Conservation (phyloP, 2,329 filamentous ascomycete species). For the Alternaria panax region DNA sequence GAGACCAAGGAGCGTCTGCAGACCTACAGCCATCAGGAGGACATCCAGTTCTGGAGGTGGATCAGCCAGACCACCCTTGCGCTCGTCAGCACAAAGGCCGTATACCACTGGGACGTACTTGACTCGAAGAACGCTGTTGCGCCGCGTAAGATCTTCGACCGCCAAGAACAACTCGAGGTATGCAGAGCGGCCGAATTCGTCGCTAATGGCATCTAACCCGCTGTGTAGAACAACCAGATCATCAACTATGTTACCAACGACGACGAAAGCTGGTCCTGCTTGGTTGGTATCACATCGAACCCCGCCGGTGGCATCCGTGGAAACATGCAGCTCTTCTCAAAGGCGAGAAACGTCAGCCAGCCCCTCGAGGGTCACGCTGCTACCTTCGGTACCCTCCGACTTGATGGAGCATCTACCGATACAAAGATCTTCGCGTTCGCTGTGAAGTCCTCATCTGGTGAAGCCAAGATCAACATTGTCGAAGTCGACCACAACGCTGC, state of each 20-base stretch:
- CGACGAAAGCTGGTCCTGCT: slow-evolving; percentile 97
- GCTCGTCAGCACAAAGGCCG: slow-evolving; percentile 85
- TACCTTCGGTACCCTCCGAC: slow-evolving; percentile 85
- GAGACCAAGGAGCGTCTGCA: slow-evolving; percentile 94
- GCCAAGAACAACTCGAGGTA: slow-evolving; percentile 87
- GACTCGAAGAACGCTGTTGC: slow-evolving; percentile 80
- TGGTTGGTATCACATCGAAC: slow-evolving; percentile 94
- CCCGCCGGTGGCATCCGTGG: slow-evolving; percentile 93
- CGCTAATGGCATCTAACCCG: slow-evolving; percentile 18
- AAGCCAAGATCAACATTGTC: slow-evolving; percentile 93
- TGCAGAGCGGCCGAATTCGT: slow-evolving; percentile 45
- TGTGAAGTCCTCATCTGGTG: slow-evolving; percentile 82
- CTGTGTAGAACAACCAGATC: slow-evolving; percentile 85
- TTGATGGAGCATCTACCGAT: slow-evolving; percentile 88
- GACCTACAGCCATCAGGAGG: slow-evolving; percentile 94
- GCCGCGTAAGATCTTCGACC: slow-evolving; percentile 86
- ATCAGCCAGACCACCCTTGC: slow-evolving; percentile 88
- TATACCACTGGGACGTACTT: slow-evolving; percentile 98
- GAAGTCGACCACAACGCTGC: slow-evolving; percentile 93
- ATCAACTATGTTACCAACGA: slow-evolving; percentile 98
- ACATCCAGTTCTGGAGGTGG: slow-evolving; percentile 99
- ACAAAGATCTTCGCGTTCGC: slow-evolving; percentile 98
- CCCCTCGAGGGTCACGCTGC: slow-evolving; percentile 97
- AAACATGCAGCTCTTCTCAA: slow-evolving; percentile 96
- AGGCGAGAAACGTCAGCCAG: slow-evolving; percentile 95